These are phyloP conservation scores for Juglanconis juglandina DNA, from an alignment of 2,329 filamentous ascomycete species.

Conservation along the genomic window DNA sequence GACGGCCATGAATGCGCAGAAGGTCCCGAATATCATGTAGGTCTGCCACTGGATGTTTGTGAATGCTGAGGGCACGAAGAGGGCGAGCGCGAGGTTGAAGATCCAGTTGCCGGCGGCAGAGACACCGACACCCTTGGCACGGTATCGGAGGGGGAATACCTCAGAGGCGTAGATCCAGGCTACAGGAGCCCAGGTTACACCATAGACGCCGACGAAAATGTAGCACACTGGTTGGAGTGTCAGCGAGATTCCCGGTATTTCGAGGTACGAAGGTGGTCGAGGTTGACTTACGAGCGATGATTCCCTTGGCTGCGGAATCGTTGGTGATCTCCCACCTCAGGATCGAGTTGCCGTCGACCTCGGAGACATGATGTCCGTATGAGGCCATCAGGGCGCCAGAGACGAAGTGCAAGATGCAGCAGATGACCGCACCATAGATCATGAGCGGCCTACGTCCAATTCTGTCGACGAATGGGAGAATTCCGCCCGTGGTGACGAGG, in stretches of 20 bases:
- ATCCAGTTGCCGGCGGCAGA: slow-evolving; percentile 50
- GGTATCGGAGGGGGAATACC: slow-evolving; percentile 43
- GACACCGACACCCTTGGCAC: slow-evolving; percentile 52
- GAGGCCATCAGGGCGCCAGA: slow-evolving; percentile 48
- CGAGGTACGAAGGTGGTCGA: too few relatives aligned
- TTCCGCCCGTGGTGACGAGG: slow-evolving; percentile 47
- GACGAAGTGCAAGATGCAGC: slow-evolving; percentile 44
- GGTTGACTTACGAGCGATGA: slow-evolving; percentile 43
- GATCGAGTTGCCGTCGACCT: slow-evolving; percentile 41
- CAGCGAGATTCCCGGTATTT: too few relatives aligned
- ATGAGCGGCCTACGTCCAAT: slow-evolving; percentile 46
- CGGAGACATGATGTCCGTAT: slow-evolving; percentile 41
- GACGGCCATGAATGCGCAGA: slow-evolving; percentile 46
- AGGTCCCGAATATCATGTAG: slow-evolving; percentile 51
- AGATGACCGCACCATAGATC: slow-evolving; percentile 42
- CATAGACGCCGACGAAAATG: slow-evolving; percentile 39
- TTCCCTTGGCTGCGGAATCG: slow-evolving; percentile 39
- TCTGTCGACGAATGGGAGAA: slow-evolving; percentile 48
- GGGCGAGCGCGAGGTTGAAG: slow-evolving; percentile 48
- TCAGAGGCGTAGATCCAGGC: slow-evolving; percentile 32
- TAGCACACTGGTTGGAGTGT: slow-evolving; percentile 28
- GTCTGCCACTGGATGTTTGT: slow-evolving; percentile 47
- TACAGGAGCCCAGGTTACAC: slow-evolving; percentile 31
- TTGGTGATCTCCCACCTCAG: slow-evolving; percentile 45
- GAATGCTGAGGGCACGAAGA: slow-evolving; percentile 45